phyloP scores from a whole-genome alignment of 139 green algal genomes.

The Coccomyxa sp. region DNA sequence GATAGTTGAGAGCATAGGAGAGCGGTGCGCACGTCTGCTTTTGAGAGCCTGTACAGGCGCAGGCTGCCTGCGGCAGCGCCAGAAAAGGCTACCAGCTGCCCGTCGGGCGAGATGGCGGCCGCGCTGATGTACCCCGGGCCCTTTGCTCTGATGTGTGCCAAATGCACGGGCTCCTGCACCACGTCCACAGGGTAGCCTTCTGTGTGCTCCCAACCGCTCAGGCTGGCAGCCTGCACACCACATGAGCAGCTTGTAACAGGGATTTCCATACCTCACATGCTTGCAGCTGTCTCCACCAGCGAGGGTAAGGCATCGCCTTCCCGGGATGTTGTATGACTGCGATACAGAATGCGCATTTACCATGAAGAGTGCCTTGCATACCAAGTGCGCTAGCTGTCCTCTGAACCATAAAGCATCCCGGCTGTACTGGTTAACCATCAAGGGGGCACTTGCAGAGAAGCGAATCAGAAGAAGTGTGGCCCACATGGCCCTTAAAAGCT shows the following conservation, averaged over 20 bases:
- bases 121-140: slow-evolving; percentile 30
- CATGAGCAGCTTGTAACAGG: not conserved
- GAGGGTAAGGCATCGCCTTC: not conserved
- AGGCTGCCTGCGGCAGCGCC: slow-evolving; percentile 28
- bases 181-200: slow-evolving; percentile 46
- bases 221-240: not conserved
- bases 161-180: slow-evolving; percentile 29
- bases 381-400: not conserved
- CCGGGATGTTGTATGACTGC: too few species aligned
- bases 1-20: too few species aligned
- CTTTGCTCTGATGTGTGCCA: slow-evolving; percentile 40
- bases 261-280: not conserved
- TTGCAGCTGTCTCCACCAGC: not conserved
- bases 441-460: too few species aligned
- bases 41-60: slow-evolving; percentile 46
- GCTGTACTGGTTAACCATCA: too few species aligned
- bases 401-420: too few species aligned
- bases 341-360: too few species aligned
- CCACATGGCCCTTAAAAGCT: too few species aligned
- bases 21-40: too few species aligned
- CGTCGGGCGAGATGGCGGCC: slow-evolving; percentile 65
- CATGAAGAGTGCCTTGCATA: not conserved
- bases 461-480: too few species aligned
- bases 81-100: slow-evolving; percentile 51
- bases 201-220: not conserved